Evolutionary conservation across 106 monocot genomes (phyloP), one percentile per base, ranked within the genome.

Genomic region (Dendrobium catenatum): DNA sequence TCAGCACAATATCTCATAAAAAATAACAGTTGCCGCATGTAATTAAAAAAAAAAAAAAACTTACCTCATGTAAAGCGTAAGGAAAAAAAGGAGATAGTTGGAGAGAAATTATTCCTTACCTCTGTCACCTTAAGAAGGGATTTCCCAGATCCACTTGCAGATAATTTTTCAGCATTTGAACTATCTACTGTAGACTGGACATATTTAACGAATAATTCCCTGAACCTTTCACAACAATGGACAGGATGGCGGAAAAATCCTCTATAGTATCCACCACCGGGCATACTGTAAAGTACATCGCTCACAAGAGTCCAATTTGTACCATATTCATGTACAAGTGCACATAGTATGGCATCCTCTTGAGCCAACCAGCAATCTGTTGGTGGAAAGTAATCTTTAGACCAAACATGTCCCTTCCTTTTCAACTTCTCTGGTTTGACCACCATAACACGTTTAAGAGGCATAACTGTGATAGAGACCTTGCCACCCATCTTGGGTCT

Each of bases 181-280:
- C 46, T 75, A 33, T 99, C 95, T 75, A 79, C 37, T 42, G 84
- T 78, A 46, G 89, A 86, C 33, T 86, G 72, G 43, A 95, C 84
- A 84, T 99, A 89, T 42, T 90, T 95, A 80, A 88, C 88, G 77
- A 91, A 89, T n/a, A 99, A 80, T 78, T 99, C 98, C 20, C 98
- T 80, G 43, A 93, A 99, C 78, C 98, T 95, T 85, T 99, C 93
- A 90, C 95, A 95, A 76, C 95, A 99, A 86, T 99, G 93, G n/a
- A 85, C 83, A 75, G 93, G 98, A 80, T 99, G 98, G 19, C 88
- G 95, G 80, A 83, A 99, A 70, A 88, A 90, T 16, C 98, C 95
- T 64, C 98, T 82, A 72, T 88, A 95, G 85, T 77, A 86, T 40
- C 95, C 95, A 79, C 93, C 94, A 79, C 83, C 79, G 16, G 92